Conservation (phyloP, 192 early-diverging fungal species). For the Spizellomyces punctatus region DNA sequence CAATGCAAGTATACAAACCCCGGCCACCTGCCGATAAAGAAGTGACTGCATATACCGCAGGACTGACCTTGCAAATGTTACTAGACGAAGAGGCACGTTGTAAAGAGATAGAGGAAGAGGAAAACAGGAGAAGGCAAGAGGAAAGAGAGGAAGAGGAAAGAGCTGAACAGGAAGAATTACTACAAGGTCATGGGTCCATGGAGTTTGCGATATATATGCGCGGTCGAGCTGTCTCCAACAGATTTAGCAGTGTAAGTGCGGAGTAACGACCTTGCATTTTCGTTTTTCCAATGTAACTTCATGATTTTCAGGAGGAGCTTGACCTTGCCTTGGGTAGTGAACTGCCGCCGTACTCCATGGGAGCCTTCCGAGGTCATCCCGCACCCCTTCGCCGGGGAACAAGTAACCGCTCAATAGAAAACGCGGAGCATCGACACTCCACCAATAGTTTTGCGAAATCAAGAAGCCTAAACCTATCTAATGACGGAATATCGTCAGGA, state of each 20-base stretch:
- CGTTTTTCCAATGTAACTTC: no score
- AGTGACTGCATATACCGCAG: conserved; percentile 15
- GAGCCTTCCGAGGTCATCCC: no score
- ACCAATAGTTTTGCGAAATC: no score
- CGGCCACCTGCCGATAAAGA: conserved; percentile 9
- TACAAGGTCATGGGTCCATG: background rate
- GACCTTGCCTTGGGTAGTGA: no score
- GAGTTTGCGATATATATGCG: background rate
- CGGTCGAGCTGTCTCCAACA: background rate
- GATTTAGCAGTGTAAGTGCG: background rate
- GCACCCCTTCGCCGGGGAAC: no score
- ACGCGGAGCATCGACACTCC: no score
- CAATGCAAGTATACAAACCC: conserved; percentile 12
- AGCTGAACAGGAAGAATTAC: conserved; percentile 12
- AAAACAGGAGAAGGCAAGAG: conserved; percentile 5
- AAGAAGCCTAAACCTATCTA: no score
- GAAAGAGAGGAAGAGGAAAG: conserved; percentile 19
- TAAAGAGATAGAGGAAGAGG: conserved; percentile 13
- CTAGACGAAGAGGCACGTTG: conserved; percentile 17
- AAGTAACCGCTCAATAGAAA: no score
- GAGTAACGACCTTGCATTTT: no score
- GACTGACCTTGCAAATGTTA: conserved; percentile 28
- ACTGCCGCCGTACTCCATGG: no score
- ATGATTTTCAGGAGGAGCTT: no score
- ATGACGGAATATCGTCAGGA: no score